phyloP scores from a whole-genome alignment of 768 basidiomycete genomes.

The Piloderma croceum region DNA sequence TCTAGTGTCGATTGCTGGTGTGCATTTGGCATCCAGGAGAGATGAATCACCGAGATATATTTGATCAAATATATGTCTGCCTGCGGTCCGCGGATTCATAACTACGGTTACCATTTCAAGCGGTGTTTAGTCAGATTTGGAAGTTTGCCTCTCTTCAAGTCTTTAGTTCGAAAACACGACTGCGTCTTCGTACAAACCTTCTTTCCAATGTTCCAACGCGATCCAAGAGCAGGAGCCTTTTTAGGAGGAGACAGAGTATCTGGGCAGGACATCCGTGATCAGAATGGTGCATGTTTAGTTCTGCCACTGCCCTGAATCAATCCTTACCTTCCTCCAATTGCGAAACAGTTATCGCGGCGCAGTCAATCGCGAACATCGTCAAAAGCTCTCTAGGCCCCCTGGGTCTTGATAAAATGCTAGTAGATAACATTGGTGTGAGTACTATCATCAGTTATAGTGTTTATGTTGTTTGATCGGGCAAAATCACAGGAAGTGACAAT shows the following conservation, averaged over 20 bases:
- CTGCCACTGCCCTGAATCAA: not conserved
- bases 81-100: not conserved
- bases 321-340: slow-evolving; percentile 5
- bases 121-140: not conserved
- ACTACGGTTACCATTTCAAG: not conserved
- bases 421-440: slow-evolving; percentile 93
- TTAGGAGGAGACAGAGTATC: slow-evolving; percentile 90
- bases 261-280: slow-evolving; percentile 93
- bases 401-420: slow-evolving; percentile 95
- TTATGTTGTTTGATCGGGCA: slow-evolving; percentile 11
- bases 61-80: slow-evolving; percentile 4
- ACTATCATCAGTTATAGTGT: slow-evolving; percentile 3
- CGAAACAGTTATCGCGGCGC: slow-evolving; percentile 80
- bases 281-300: slow-evolving; percentile 63
- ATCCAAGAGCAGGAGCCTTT: slow-evolving; percentile 88
- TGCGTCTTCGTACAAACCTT: not conserved
- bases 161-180: not conserved
- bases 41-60: slow-evolving; percentile 2
- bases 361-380: slow-evolving; percentile 94
- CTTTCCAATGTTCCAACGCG: slow-evolving; percentile 75
- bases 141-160: not conserved
- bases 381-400: slow-evolving; percentile 95
- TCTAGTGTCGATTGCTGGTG: no score
- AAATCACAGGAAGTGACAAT: slow-evolving; percentile 90
- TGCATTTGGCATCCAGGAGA: slow-evolving; percentile 6